These are phyloP conservation scores for Globisporangium nagaii DNA, from an alignment of 352 stramenopile genomes.

Conservation along the genomic window DNA sequence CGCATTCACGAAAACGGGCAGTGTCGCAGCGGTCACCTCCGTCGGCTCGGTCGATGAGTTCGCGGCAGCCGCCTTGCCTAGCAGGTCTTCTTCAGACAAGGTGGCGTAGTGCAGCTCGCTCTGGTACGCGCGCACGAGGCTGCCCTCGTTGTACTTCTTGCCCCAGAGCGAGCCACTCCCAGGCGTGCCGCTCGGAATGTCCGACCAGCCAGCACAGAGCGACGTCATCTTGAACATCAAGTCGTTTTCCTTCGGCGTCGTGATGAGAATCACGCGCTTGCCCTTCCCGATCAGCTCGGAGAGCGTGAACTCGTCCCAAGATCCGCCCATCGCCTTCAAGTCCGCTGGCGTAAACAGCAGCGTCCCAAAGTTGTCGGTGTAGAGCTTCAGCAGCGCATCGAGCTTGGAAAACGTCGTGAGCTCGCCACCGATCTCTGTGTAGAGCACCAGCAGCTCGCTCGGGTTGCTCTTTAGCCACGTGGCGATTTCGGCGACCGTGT, in stretches of 20 bases:
- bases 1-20: conserved; percentile 39
- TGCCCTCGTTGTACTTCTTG: conserved; percentile 34
- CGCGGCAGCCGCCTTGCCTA: conserved; percentile 5
- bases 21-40: conserved; percentile 25
- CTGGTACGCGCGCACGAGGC: conserved; percentile 38
- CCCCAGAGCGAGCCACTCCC: conserved; percentile 31
- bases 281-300: conserved; percentile 34
- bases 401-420: conserved; percentile 32
- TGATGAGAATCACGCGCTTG: conserved; percentile 50
- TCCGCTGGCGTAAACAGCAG: conserved; percentile 44
- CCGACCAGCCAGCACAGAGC: conserved; percentile 39
- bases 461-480: conserved; percentile 52
- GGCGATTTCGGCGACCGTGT: conserved; percentile 51
- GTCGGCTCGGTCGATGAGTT: conserved; percentile 18
- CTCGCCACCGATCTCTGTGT: conserved; percentile 51
- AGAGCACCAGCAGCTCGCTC: conserved; percentile 45
- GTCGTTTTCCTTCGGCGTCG: conserved; percentile 38
- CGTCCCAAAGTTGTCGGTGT: conserved; percentile 41
- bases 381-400: conserved; percentile 40
- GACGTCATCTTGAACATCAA: conserved; percentile 49
- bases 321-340: conserved; percentile 23
- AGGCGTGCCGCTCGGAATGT: conserved; percentile 26
- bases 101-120: conserved; percentile 52
- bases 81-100: conserved; percentile 29
- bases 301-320: conserved; percentile 47